phyloP scores from a whole-genome alignment of 1,284 basidiomycete genomes.

The Naganishia sp. region DNA sequence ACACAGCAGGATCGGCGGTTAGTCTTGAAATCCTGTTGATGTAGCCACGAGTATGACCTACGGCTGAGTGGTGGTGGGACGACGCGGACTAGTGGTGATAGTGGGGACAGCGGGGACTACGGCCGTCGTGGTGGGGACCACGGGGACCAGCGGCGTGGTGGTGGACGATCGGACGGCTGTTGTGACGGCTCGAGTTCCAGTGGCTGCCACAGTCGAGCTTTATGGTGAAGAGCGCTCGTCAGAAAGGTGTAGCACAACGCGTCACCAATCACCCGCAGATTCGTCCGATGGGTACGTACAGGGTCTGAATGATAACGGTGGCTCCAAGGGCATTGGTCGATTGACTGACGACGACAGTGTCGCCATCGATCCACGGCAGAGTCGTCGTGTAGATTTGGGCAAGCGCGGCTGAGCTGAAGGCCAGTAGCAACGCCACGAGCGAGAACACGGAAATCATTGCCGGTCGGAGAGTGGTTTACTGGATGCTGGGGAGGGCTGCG shows the following conservation, averaged over 20 bases:
- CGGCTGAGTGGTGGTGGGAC: slow-evolving; percentile 15
- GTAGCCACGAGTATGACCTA: not conserved
- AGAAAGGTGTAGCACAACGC: not conserved
- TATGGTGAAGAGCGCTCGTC: not conserved
- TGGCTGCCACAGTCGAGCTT: slow-evolving; percentile 4
- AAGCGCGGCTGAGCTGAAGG: slow-evolving; percentile 10
- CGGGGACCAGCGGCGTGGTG: not conserved
- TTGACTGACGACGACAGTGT: slow-evolving; percentile 30
- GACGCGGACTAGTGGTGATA: slow-evolving; percentile 10
- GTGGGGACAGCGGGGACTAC: not conserved
- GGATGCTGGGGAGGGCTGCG: not conserved
- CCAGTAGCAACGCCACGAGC: slow-evolving; percentile 15
- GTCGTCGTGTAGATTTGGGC: slow-evolving; percentile 20
- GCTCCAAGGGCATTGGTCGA: slow-evolving; percentile 29
- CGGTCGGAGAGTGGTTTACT: not conserved
- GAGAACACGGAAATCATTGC: slow-evolving; percentile 18
- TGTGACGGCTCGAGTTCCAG: not conserved
- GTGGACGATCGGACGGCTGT: not conserved
- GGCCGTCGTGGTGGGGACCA: not conserved
- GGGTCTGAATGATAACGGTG: slow-evolving; percentile 26
- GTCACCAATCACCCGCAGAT: not conserved
- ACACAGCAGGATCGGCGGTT: not conserved
- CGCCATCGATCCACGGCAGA: slow-evolving; percentile 25
- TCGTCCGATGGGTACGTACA: slow-evolving; percentile 11
- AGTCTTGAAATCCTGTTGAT: not conserved